Percentiles rank a stretch among this genome's conserved stretches.
These are phyloP conservation scores for Fereydounia khargensis DNA, from an alignment of 1,284 basidiomycete genomes.

Conservation along the genomic window DNA sequence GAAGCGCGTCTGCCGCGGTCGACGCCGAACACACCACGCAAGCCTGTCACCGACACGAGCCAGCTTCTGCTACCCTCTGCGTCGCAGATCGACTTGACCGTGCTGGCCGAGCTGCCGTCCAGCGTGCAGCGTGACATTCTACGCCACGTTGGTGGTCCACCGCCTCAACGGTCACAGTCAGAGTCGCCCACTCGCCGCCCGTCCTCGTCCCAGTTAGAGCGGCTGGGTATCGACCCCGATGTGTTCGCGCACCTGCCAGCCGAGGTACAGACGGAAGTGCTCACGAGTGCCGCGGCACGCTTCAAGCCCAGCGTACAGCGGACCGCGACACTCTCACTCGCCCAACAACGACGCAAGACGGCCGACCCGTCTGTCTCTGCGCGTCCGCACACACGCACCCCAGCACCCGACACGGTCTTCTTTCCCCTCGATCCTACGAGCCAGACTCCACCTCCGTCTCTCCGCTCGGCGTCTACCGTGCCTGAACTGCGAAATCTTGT, in stretches of 20 bases:
- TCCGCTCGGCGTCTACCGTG: constrained; percentile 3
- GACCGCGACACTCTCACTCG: constrained; percentile 15
- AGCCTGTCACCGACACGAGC: constrained; percentile 16
- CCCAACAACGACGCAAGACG: constrained; percentile 22
- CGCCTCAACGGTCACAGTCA: no score
- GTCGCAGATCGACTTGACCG: constrained; percentile 49
- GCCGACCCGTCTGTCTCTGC: no score
- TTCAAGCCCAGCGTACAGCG: no score
- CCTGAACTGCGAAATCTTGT: no score
- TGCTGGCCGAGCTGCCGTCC: constrained; percentile 45
- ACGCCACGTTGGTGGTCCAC: no score
- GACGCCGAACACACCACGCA: constrained; percentile 22
- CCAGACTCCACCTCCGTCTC: background rate
- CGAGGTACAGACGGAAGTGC: constrained; percentile 39
- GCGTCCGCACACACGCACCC: background rate
- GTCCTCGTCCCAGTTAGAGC: no score
- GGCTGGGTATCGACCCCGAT: constrained; percentile 41
- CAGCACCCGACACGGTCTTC: constrained; percentile 3
- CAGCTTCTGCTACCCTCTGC: constrained; percentile 33
- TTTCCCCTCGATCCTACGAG: constrained; percentile 1
- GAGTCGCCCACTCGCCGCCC: no score
- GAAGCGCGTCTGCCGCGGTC: constrained; percentile 14
- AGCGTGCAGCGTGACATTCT: constrained; percentile 44
- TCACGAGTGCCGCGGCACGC: no score
- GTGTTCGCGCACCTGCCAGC: constrained; percentile 43